phyloP scores from a whole-genome alignment of 208 protist genomes.

The Leishmania gerbilli region DNA sequence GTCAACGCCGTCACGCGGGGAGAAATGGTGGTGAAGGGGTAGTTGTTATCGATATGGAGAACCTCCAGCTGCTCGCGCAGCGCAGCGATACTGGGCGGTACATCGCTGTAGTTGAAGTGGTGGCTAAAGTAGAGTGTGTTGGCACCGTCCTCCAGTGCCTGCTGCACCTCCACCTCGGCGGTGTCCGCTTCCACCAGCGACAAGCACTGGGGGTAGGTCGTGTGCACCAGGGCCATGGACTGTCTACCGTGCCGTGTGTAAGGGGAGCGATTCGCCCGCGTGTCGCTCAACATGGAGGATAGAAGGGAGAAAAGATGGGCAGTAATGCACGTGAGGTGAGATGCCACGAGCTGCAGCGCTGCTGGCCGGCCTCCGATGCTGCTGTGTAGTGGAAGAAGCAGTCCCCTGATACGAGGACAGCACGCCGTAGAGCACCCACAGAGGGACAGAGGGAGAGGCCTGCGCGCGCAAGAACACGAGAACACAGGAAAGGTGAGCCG shows the following conservation, averaged over 20 bases:
- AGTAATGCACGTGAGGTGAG: neutral
- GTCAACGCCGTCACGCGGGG: conserved; percentile 59
- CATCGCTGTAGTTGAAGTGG: conserved; percentile 20
- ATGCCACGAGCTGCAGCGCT: neutral
- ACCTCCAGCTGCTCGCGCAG: conserved; percentile 70
- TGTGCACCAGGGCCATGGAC: conserved; percentile 6
- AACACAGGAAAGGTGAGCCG: neutral
- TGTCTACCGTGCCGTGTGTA: neutral
- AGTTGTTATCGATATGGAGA: conserved; percentile 87
- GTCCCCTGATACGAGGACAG: neutral
- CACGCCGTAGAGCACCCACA: neutral
- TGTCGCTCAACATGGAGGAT: neutral
- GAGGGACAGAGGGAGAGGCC: neutral
- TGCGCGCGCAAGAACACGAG: neutral
- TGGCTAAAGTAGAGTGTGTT: conserved; percentile 55
- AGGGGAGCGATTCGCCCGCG: neutral
- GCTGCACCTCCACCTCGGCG: conserved; percentile 37
- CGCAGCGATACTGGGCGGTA: conserved; percentile 41
- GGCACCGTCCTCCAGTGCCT: conserved; percentile 45
- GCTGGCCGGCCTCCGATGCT: neutral
- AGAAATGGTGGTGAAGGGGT: conserved; percentile 52
- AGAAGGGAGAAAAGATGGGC: neutral
- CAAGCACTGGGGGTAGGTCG: neutral
- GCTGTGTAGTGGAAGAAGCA: neutral
- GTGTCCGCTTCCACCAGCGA: conserved; percentile 16